Percentiles rank a stretch among this genome's conserved stretches.
Evolutionary conservation across 2,329 filamentous ascomycete species (phyloP).

Genomic region (Neonectria neomacrospora): DNA sequence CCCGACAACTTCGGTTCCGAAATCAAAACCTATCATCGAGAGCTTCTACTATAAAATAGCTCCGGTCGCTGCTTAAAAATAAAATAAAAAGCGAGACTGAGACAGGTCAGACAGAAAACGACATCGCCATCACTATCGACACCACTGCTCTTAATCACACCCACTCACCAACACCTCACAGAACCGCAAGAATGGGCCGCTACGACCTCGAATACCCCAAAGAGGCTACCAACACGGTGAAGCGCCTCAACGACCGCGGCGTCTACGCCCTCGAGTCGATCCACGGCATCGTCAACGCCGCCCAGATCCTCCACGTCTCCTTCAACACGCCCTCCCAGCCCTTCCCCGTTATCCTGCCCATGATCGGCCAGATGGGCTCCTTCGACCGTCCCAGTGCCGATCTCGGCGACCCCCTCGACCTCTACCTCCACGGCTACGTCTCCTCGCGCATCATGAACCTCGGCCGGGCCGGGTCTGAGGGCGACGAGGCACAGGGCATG

Average conservation of each 20-base stretch:
- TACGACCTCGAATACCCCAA: constrained; percentile 70
- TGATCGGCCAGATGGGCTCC: constrained; percentile 86
- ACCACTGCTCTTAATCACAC: neutral
- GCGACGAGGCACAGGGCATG: constrained; percentile 59
- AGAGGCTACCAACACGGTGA: constrained; percentile 71
- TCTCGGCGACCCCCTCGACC: constrained; percentile 73
- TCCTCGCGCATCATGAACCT: constrained; percentile 80
- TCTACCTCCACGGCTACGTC: constrained; percentile 88
- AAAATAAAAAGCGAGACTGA: neutral
- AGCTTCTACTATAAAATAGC: constrained; percentile 12
- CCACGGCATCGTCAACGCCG: constrained; percentile 78
- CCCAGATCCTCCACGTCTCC: constrained; percentile 82
- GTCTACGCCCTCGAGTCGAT: constrained; percentile 79
- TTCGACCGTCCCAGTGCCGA: constrained; percentile 71
- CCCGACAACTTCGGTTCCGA: constrained; percentile 18
- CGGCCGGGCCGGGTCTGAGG: constrained; percentile 47
- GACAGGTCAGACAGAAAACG: neutral
- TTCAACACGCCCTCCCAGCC: constrained; percentile 73
- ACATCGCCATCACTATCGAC: neutral
- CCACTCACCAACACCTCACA: constrained; percentile 4
- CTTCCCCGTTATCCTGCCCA: constrained; percentile 82
- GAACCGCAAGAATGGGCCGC: constrained; percentile 48
- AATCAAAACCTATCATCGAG: neutral
- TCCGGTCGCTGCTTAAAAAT: neutral
- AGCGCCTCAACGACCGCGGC: constrained; percentile 72